These are phyloP conservation scores for Trichophyton simii DNA, from an alignment of 2,329 filamentous ascomycete species.

Conservation along the genomic window DNA sequence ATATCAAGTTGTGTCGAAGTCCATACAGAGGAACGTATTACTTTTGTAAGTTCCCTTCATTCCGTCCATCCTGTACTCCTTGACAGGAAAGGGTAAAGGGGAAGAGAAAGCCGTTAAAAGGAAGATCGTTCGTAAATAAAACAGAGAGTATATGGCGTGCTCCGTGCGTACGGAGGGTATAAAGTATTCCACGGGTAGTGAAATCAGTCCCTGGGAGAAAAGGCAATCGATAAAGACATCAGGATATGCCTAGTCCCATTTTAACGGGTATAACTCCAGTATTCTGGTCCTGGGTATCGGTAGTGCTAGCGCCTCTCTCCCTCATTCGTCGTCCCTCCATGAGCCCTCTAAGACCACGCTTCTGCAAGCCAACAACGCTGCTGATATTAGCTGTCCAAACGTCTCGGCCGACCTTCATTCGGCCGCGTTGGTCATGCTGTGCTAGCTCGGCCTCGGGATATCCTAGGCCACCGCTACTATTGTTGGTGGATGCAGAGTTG, in stretches of 20 bases:
- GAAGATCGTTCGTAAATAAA: not conserved
- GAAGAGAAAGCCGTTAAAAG: not conserved
- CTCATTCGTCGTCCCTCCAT: conserved; percentile 89
- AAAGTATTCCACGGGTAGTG: not conserved
- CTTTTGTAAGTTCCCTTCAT: not conserved
- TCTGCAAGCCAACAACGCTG: conserved; percentile 89
- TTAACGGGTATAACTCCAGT: not conserved
- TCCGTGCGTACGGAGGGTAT: not conserved
- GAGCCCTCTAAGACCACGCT: conserved; percentile 74
- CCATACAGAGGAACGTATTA: not conserved
- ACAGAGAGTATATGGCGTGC: not conserved
- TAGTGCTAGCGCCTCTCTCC: conserved; percentile 22
- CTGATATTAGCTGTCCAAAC: conserved; percentile 63
- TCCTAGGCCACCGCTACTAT: conserved; percentile 24
- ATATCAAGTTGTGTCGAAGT: not conserved
- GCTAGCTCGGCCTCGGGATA: conserved; percentile 22
- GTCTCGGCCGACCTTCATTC: conserved; percentile 39
- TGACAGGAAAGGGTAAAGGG: not conserved
- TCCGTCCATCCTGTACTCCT: not conserved
- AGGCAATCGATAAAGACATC: not conserved
- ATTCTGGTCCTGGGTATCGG: conserved; percentile 16
- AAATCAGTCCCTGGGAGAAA: not conserved
- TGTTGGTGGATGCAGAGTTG: conserved; percentile 27
- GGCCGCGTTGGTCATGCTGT: conserved; percentile 19
- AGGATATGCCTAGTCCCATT: conserved; percentile 6